These are phyloP conservation scores for Termitomyces titanicus DNA, from an alignment of 768 basidiomycete genomes.

Conservation along the genomic window DNA sequence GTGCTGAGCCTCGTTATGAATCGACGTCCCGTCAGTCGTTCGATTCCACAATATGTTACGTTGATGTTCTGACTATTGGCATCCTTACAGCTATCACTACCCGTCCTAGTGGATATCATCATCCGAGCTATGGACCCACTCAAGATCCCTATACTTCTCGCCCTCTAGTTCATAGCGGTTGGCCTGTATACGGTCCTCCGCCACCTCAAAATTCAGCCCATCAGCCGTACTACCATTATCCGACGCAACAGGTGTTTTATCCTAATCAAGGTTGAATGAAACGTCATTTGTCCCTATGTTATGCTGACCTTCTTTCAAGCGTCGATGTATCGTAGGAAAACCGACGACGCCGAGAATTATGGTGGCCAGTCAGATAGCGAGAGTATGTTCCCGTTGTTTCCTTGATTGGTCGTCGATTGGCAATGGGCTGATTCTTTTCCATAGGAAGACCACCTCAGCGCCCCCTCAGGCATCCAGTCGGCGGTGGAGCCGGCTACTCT, in stretches of 20 bases:
- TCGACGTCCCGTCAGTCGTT: not conserved
- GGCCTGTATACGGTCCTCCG: not conserved
- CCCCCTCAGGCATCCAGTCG: not conserved
- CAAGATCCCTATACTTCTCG: not conserved
- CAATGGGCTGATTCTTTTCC: not conserved
- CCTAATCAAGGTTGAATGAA: not conserved
- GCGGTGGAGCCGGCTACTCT: not conserved
- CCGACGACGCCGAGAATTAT: not conserved
- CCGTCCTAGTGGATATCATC: not conserved
- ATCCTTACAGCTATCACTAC: not conserved
- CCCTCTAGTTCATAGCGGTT: not conserved
- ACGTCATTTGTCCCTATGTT: not conserved
- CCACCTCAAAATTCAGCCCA: not conserved
- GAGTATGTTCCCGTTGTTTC: not conserved
- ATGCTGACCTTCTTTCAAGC: not conserved
- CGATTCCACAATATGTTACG: not conserved
- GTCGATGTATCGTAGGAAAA: not conserved
- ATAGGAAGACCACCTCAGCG: not conserved
- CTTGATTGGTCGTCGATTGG: not conserved
- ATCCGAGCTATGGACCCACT: not conserved
- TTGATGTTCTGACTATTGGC: not conserved
- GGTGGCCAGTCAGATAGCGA: not conserved
- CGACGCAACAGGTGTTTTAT: not conserved
- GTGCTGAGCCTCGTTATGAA: constrained; percentile 5
- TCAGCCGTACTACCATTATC: not conserved